Evolutionary conservation across 2,329 filamentous ascomycete genomes (phyloP), one percentile per base, ranked within the genome.

Genomic region (Colletotrichum neosansevieriae): DNA sequence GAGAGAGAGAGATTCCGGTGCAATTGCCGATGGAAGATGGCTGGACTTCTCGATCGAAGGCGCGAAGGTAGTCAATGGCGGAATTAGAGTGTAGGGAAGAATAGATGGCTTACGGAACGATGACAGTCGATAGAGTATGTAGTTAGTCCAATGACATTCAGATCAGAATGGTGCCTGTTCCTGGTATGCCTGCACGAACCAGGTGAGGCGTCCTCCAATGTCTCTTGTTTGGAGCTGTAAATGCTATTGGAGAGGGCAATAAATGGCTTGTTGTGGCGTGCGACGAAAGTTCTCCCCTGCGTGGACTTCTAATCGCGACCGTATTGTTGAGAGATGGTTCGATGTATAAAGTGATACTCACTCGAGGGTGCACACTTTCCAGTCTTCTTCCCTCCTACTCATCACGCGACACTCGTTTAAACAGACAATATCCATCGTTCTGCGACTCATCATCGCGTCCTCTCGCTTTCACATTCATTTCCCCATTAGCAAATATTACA

Each of bases 71-170:
- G 10, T 7, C n/a, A 53, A 11, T 17, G 49, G 29, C 12, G n/a
- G 49, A 10, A n/a, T 53, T 53, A 21, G 56, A 38, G 29, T 5
- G 40, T 58, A 42, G 53, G 21, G 53, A 56, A 24, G 34, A 15
- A 12, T 34, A 21, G 36, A 2, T 24, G 21, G 47, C 21, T 15
- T n/a, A 15, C 56, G 11, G 21, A 12, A 58, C n/a, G 10, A 56
- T 24, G 17, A 56, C 40, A 21, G 13, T 24, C 44, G 29, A 19
- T 11, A 49, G 21, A 36, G 12, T 47, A 24, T 58, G 29, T 58
- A 49, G 6, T 36, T 15, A 47, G 45, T 34, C 9, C n/a, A 47
- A 24, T 9, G 29, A 19, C 21, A 45, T 34, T 13, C 24, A 21
- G 15, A n/a, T n/a, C 24, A 15, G 17, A 12, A 58, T 4, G 12